Evolutionary conservation across 495 filamentous ascomycete species (phyloP), one percentile per base, ranked within the genome.

Genomic region (Saxispiralis lemnorum): DNA sequence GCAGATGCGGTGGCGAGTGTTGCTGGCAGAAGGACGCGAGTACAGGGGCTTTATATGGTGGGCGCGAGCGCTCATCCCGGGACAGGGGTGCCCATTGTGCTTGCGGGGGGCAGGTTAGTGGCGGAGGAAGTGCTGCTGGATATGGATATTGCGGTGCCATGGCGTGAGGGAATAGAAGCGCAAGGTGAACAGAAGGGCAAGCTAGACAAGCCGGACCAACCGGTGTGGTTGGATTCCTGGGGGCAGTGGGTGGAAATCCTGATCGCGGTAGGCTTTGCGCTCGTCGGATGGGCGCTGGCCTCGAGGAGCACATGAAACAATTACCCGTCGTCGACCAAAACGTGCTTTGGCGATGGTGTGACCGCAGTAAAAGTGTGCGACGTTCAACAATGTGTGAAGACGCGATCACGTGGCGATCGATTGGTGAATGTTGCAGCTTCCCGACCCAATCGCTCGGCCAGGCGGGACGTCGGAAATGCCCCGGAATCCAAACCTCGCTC

Each of bases 51-150:
- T 36, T 78, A 76, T 49, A 81, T 83, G 56, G 78, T 81, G 0
- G 78, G 78, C 13, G 77, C 77, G 1, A 73, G 66, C 48, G 79
- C 77, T 37, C 77, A 83, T 65, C 78, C 78, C 0, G 78, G 78
- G 1, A 80, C 78, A 0, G 78, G 78, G 0, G 78, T 83, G 38
- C 78, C 78, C 19, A 77, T 81, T 44, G 69, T 71, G 35, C 59
- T 83, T 11, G 75, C 75, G 0, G 77, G 78, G 4, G 66, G 68
- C 1, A 75, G 70, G 58, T 64, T 83, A 44, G 73, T 74, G 0
- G 60, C 60, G 33, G 68, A 72, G 56, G 64, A 78, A 59, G 64
- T 81, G 1, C 49, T 73, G 6, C 57, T 56, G 30, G 66, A 68
- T 48, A 31, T 48, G 7, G 45, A 54, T 7, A 45, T 63, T 50